A percentile compares a stretch with the other conserved stretches of the same genome.
phyloP scores from a whole-genome alignment of 2,329 filamentous ascomycete species.

The Setomelanomma holmii region DNA sequence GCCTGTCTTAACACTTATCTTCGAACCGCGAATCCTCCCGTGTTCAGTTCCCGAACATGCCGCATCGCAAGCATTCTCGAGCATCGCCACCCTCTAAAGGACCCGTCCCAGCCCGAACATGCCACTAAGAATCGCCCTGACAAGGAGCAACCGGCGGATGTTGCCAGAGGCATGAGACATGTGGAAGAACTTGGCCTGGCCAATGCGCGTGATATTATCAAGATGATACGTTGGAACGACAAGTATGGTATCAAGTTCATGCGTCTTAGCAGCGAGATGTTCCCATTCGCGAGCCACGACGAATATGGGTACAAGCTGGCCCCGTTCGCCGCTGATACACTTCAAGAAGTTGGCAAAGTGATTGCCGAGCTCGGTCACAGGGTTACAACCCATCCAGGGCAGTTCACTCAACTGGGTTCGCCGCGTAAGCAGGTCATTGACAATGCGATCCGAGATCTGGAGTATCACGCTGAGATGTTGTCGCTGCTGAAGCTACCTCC shows the following conservation, averaged over 20 bases:
- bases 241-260: constrained; percentile 91
- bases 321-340: constrained; percentile 78
- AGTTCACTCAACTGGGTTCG: constrained; percentile 90
- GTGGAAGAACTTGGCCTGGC: constrained; percentile 79
- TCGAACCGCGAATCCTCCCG: constrained; percentile 77
- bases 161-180: constrained; percentile 72
- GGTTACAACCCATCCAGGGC: constrained; percentile 85
- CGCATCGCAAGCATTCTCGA: constrained; percentile 90
- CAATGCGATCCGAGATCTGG: constrained; percentile 79
- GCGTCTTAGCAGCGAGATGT: constrained; percentile 94
- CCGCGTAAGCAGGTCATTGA: constrained; percentile 78
- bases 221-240: constrained; percentile 92
- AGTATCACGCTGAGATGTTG: constrained; percentile 88
- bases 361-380: constrained; percentile 81
- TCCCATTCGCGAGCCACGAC: constrained; percentile 89
- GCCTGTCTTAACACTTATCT: constrained; percentile 94
- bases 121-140: constrained; percentile 86
- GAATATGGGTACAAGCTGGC: constrained; percentile 86
- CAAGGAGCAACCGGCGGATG: constrained; percentile 70
- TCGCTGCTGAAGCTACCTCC: constrained; percentile 76
- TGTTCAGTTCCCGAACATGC: constrained; percentile 91
- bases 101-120: constrained; percentile 79
- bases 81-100: constrained; percentile 79
- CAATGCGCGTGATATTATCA: constrained; percentile 82
- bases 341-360: constrained; percentile 78